Percentiles rank a stretch among this genome's conserved stretches.
phyloP scores from a whole-genome alignment of 176 grass and related monocot species.

The Alloteropsis semialata region DNA sequence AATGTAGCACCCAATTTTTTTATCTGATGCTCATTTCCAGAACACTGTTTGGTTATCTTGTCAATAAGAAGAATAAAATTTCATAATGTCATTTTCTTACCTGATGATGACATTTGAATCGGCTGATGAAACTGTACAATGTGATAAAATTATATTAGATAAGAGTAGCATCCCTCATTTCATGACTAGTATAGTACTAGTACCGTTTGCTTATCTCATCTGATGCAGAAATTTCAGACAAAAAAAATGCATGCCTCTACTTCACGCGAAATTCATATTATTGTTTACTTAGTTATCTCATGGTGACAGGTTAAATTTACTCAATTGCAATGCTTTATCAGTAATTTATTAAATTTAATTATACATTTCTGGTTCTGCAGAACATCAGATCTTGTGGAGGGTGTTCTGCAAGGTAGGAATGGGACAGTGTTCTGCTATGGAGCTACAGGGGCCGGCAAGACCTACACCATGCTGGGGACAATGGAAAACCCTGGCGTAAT shows the following conservation, averaged over 20 bases:
- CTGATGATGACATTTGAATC: too few species aligned
- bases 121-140: background rate
- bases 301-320: background rate
- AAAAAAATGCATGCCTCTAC: background rate
- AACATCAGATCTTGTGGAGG: slow-evolving; percentile 83
- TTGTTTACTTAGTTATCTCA: background rate
- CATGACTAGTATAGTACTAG: background rate
- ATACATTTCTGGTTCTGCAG: slow-evolving; percentile 44
- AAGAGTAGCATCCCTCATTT: background rate
- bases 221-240: background rate
- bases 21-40: background rate
- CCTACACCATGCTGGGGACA: slow-evolving; percentile 93
- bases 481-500: slow-evolving; percentile 83
- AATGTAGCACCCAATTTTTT: background rate
- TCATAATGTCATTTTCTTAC: background rate
- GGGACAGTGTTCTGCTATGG: slow-evolving; percentile 98
- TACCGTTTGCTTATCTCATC: background rate
- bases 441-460: slow-evolving; percentile 96
- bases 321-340: background rate
- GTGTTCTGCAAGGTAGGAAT: slow-evolving; percentile 87
- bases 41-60: background rate
- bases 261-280: background rate
- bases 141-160: background rate
- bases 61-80: background rate
- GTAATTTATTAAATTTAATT: background rate